phyloP scores from a whole-genome alignment of 106 monocot species.

The Posidonia australis region DNA sequence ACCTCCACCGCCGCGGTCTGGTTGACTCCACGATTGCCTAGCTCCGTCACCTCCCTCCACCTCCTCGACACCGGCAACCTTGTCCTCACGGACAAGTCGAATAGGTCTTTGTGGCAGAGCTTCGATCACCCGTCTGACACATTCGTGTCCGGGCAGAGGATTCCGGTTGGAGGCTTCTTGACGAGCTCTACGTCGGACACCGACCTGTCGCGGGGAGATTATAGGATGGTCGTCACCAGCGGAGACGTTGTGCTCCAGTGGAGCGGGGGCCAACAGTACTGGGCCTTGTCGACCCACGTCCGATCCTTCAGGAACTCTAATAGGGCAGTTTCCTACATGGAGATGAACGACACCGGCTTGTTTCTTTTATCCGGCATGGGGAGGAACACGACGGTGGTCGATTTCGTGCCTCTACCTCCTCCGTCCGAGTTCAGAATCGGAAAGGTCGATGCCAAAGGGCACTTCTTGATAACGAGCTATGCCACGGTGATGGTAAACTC shows the following conservation, averaged over 20 bases:
- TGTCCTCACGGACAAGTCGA: constrained; percentile 37
- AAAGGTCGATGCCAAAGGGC: constrained; percentile 33
- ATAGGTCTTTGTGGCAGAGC: constrained; percentile 73
- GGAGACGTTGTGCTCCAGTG: constrained; percentile 36
- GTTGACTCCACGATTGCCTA: constrained; percentile 41
- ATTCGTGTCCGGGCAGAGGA: constrained; percentile 46
- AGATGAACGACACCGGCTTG: constrained; percentile 42
- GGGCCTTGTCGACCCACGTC: constrained; percentile 45
- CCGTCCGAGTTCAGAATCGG: constrained; percentile 25
- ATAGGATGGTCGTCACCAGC: constrained; percentile 34
- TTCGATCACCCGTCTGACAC: constrained; percentile 72
- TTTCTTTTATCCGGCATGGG: constrained; percentile 21
- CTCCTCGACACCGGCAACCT: constrained; percentile 80
- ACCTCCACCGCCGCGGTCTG: constrained; percentile 27
- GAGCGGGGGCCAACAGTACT: constrained; percentile 43
- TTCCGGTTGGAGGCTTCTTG: constrained; percentile 27
- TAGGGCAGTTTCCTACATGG: constrained; percentile 31
- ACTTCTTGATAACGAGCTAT: constrained; percentile 29
- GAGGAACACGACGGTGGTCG: neutral
- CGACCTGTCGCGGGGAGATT: constrained; percentile 28
- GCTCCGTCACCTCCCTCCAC: constrained; percentile 27
- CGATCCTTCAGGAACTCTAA: constrained; percentile 25
- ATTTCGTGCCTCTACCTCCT: constrained; percentile 2
- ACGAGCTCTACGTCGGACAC: constrained; percentile 23
- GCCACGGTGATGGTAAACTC: neutral